phyloP scores from a whole-genome alignment of 345 rosid genomes.

The Lepidium africanum region DNA sequence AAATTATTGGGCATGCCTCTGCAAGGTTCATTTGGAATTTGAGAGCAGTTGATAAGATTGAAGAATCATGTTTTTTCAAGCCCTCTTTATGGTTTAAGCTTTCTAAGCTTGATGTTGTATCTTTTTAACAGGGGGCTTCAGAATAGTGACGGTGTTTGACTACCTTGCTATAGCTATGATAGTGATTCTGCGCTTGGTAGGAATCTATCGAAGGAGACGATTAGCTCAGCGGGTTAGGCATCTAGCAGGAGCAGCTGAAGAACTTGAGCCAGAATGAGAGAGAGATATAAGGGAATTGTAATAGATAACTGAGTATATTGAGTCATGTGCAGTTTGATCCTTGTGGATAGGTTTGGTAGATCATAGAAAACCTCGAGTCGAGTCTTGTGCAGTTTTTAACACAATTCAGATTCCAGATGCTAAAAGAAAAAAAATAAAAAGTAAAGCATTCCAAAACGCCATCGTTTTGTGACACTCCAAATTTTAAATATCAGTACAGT shows the following conservation, averaged over 20 bases:
- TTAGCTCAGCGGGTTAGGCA: slow-evolving; percentile 53
- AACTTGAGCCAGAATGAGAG: slow-evolving; percentile 30
- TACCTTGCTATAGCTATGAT: slow-evolving; percentile 44
- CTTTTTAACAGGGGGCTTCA: slow-evolving; percentile 41
- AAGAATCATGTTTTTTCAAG: neutral
- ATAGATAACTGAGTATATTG: neutral
- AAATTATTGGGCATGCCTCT: neutral
- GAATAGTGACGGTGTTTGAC: slow-evolving; percentile 54
- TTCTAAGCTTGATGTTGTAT: neutral
- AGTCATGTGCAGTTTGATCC: slow-evolving; percentile 10
- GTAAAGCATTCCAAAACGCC: neutral
- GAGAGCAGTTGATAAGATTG: neutral
- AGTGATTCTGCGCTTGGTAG: slow-evolving; percentile 52
- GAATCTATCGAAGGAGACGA: slow-evolving; percentile 45
- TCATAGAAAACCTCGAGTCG: slow-evolving; percentile 4
- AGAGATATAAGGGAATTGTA: neutral
- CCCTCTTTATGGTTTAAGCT: neutral
- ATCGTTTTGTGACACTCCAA: neutral
- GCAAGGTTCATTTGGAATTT: neutral
- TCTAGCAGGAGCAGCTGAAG: slow-evolving; percentile 47
- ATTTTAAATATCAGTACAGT: too few species aligned
- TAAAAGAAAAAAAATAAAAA: neutral
- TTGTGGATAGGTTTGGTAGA: slow-evolving; percentile 21
- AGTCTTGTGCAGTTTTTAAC: slow-evolving; percentile 15
- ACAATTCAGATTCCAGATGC: neutral